Conservation (phyloP, 2,329 filamentous ascomycete species). For the Periconia sp. region DNA sequence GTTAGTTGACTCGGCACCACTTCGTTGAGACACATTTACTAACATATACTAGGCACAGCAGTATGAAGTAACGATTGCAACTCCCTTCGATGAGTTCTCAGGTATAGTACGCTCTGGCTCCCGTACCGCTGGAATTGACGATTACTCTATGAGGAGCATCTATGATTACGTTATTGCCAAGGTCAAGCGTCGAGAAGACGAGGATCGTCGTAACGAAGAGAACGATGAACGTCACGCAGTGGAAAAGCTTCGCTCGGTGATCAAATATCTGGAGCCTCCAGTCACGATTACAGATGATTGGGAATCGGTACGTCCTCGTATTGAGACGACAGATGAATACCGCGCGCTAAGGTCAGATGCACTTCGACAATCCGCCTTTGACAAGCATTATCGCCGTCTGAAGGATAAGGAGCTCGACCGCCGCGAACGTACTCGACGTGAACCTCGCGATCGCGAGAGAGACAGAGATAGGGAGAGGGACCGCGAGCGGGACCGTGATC, state of each 20-base stretch:
- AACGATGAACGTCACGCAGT: conserved; percentile 82
- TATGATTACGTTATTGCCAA: conserved; percentile 90
- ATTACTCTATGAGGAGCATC: conserved; percentile 75
- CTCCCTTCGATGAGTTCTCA: conserved; percentile 85
- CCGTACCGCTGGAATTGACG: conserved; percentile 84
- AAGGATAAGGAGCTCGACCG: conserved; percentile 74
- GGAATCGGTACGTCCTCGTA: conserved; percentile 79
- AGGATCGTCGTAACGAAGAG: conserved; percentile 79
- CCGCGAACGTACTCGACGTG: conserved; percentile 42
- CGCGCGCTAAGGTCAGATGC: conserved; percentile 81
- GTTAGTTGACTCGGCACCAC: conserved; percentile 53
- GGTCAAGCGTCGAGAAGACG: conserved; percentile 76
- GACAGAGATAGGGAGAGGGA: conserved; percentile 34
- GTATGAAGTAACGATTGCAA: conserved; percentile 85
- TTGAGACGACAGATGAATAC: conserved; percentile 83
- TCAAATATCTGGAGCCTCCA: conserved; percentile 89
- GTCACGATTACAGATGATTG: conserved; percentile 78
- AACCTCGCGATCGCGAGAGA: conserved; percentile 47
- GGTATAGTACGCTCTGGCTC: conserved; percentile 80
- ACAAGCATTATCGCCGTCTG: conserved; percentile 87
- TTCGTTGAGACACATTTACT: conserved; percentile 2
- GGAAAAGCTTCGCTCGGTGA: conserved; percentile 79
- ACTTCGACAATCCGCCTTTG: conserved; percentile 78
- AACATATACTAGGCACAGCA: conserved; percentile 69
- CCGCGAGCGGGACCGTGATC: conserved; percentile 32